Evolutionary conservation across 352 stramenopile species (phyloP).

Genomic region (Blastocystis sp.): DNA sequence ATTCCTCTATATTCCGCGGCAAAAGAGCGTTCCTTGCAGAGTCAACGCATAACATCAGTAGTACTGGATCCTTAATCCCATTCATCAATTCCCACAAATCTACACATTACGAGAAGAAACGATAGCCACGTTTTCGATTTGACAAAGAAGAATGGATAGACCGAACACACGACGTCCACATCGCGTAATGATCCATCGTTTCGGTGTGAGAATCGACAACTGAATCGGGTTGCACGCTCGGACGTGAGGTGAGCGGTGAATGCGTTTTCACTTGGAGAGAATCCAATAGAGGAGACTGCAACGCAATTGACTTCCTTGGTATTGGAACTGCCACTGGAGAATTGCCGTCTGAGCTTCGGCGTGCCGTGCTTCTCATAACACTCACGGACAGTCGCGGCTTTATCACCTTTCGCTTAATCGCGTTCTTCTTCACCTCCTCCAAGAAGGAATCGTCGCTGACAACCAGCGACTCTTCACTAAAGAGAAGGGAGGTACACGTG

Average conservation of each 20-base stretch:
- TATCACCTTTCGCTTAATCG: not conserved
- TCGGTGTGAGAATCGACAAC: not conserved
- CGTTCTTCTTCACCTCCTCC: not conserved
- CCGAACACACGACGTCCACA: not conserved
- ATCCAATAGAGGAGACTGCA: not conserved
- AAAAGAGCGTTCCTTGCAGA: not conserved
- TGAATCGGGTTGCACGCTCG: not conserved
- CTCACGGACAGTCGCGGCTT: not conserved
- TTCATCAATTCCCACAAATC: not conserved
- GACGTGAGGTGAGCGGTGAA: not conserved
- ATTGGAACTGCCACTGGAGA: not conserved
- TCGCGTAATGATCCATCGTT: not conserved
- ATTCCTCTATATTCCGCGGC: not conserved
- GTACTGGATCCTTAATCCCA: not conserved
- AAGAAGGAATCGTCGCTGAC: not conserved
- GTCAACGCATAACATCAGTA: not conserved
- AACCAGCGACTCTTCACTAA: not conserved
- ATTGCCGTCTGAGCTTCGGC: not conserved
- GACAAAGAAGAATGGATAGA: not conserved
- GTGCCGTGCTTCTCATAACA: not conserved
- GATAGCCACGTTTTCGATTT: not conserved
- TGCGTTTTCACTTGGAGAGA: not conserved
- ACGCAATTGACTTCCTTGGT: not conserved
- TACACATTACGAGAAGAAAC: not conserved
- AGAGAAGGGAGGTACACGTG: not conserved